These are phyloP conservation scores for Nemania bipapillata DNA, from an alignment of 2,329 filamentous ascomycete genomes.

Conservation along the genomic window DNA sequence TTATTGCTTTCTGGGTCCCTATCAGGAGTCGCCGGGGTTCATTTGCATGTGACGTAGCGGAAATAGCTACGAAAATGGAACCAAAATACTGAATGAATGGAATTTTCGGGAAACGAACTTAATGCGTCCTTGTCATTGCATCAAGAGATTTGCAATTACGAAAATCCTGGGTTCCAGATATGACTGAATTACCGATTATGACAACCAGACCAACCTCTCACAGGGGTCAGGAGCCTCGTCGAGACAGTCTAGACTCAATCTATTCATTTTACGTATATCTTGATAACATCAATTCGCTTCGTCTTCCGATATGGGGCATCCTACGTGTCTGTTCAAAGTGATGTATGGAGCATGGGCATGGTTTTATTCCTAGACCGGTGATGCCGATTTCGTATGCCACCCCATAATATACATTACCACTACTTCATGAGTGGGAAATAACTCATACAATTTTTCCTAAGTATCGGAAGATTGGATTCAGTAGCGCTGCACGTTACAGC, in stretches of 20 bases:
- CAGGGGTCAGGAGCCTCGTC: constrained; percentile 12
- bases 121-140: constrained; percentile 24
- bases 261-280: constrained; percentile 24
- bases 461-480: too few species aligned
- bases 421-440: neutral
- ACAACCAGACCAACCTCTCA: constrained; percentile 16
- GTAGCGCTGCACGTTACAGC: too few species aligned
- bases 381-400: too few species aligned
- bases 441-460: neutral
- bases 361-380: too few species aligned
- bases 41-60: constrained; percentile 70
- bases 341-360: neutral
- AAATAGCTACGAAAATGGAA: constrained; percentile 52
- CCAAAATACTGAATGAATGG: constrained; percentile 48
- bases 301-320: neutral
- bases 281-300: constrained; percentile 2
- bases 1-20: constrained; percentile 71
- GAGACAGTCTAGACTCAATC: constrained; percentile 26
- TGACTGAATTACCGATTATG: constrained; percentile 23
- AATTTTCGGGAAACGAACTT: constrained; percentile 30
- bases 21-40: constrained; percentile 70
- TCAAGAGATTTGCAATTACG: constrained; percentile 24
- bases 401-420: neutral
- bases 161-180: constrained; percentile 26
- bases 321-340: neutral